Evolutionary conservation across 2,329 filamentous ascomycete species (phyloP).

Genomic region (Penicillium hesseltinei): DNA sequence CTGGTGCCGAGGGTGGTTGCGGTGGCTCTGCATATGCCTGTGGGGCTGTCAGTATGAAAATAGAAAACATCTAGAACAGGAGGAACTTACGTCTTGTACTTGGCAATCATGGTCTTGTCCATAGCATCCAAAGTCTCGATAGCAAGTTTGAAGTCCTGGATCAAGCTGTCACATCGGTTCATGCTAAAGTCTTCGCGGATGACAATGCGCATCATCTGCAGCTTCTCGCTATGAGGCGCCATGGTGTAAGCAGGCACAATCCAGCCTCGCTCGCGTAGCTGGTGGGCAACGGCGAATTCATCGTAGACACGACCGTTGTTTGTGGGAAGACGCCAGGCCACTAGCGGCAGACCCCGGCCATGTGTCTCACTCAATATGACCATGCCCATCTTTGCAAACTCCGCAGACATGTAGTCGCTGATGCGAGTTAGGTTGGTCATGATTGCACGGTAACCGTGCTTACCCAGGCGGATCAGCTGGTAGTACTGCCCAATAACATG

Average conservation of each 20-base stretch:
- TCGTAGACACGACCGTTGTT: slow-evolving; percentile 60
- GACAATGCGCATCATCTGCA: slow-evolving; percentile 91
- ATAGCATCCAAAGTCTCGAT: slow-evolving; percentile 68
- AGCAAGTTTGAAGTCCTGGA: slow-evolving; percentile 76
- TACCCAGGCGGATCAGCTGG: slow-evolving; percentile 90
- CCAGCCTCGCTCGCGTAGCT: slow-evolving; percentile 84
- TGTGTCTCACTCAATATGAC: slow-evolving; percentile 79
- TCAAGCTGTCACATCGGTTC: slow-evolving; percentile 73
- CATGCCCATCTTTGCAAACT: slow-evolving; percentile 74
- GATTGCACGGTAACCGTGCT: slow-evolving; percentile 86
- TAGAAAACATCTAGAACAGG: background rate
- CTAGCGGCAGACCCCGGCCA: slow-evolving; percentile 79
- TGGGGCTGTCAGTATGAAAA: background rate
- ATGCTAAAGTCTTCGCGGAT: slow-evolving; percentile 89
- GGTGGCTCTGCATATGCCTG: slow-evolving; percentile 56
- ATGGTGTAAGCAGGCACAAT: slow-evolving; percentile 96
- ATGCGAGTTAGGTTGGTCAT: slow-evolving; percentile 92
- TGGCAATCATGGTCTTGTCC: slow-evolving; percentile 68
- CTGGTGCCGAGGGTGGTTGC: slow-evolving; percentile 53
- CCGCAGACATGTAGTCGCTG: slow-evolving; percentile 77
- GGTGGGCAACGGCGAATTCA: slow-evolving; percentile 78
- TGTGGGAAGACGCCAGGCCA: slow-evolving; percentile 76
- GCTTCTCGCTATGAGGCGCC: slow-evolving; percentile 77
- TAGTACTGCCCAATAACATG: slow-evolving; percentile 98
- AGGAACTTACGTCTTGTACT: slow-evolving; percentile 61